Conservation (phyloP, 164 flowering plant species). For the Protea cynaroides region DNA sequence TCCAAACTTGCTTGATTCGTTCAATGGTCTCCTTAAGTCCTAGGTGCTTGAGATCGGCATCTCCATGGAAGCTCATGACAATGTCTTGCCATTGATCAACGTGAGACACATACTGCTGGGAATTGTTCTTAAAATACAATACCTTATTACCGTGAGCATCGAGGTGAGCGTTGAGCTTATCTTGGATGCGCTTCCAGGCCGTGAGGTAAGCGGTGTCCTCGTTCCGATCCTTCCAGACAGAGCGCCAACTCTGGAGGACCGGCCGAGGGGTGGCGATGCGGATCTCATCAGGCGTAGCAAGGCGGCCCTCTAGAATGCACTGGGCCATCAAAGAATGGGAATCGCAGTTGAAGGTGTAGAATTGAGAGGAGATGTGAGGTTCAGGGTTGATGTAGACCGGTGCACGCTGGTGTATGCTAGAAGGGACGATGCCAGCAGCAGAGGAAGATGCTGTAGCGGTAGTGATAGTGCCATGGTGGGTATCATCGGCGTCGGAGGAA, state of each 20-base stretch:
- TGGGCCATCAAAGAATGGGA: conserved; percentile 83
- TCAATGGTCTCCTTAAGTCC: conserved; percentile 86
- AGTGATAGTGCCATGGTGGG: conserved; percentile 3
- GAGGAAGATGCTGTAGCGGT: neutral
- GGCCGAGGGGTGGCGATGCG: conserved; percentile 60
- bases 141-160: conserved; percentile 46
- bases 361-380: conserved; percentile 84
- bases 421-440: conserved; percentile 1
- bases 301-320: conserved; percentile 57
- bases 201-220: conserved; percentile 93
- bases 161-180: conserved; percentile 64
- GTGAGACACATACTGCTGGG: conserved; percentile 77
- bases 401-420: conserved; percentile 4
- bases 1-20: conserved; percentile 88
- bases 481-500: conserved; percentile 30
- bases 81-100: conserved; percentile 87
- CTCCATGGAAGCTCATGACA: conserved; percentile 64
- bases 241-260: conserved; percentile 81
- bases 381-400: conserved; percentile 53
- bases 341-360: conserved; percentile 81
- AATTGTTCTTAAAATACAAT: conserved; percentile 79
- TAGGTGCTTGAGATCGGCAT: conserved; percentile 70
- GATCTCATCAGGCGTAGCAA: conserved; percentile 77
- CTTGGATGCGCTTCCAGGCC: conserved; percentile 98
- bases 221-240: conserved; percentile 97